Evolutionary conservation across 1,284 basidiomycete species (phyloP), one percentile per base, ranked within the genome.

Genomic region (Cutaneotrichosporon arboriforme): DNA sequence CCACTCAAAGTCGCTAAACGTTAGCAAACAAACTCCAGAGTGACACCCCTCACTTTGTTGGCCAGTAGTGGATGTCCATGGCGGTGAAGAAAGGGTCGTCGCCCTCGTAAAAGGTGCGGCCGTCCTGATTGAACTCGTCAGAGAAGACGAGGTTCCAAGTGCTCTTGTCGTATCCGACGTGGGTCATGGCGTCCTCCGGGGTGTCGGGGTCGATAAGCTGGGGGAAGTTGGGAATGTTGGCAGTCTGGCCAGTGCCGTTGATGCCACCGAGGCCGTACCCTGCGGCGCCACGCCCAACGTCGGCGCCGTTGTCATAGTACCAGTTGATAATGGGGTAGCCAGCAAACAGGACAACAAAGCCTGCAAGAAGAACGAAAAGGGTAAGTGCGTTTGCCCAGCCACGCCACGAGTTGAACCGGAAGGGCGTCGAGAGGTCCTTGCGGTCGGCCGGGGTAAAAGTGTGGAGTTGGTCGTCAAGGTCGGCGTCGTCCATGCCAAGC

Each of bases 121-220:
- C 83, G 8, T 81, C 80, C 17, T 77, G 76, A 52, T 94, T 84
- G 74, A 96, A 96, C 76, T 94, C 92, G 73, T 94, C 91, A 46
- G 86, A 88, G 69, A 69, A 93, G 3, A 91, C 83, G 8, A 94
- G 79, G 51, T 84, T 78, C 70, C 86, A 88, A 5, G 78, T 65
- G 21, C 81, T 57, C 3, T 83, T 83, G 63, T 88, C 86, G 57
- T 78, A 84, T 0, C 86, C 86, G 1, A 75, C 83, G 26, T 85
- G 79, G 0, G 80, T 78, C 59, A 78, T 78, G 4, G 80, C 84
- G 0, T 62, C 58, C 1, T 75, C 60, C 0, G 87, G 87, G 1
- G 88, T 91, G 14, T 82, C 81, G 4, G 68, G 53, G 72, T 90
- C 88, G 62, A 90, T 81, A 39, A 86, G 72, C 9, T 77, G 70